phyloP scores from a whole-genome alignment of 2,329 filamentous ascomycete genomes.

The Aspergillus pseudoviridinutans region DNA sequence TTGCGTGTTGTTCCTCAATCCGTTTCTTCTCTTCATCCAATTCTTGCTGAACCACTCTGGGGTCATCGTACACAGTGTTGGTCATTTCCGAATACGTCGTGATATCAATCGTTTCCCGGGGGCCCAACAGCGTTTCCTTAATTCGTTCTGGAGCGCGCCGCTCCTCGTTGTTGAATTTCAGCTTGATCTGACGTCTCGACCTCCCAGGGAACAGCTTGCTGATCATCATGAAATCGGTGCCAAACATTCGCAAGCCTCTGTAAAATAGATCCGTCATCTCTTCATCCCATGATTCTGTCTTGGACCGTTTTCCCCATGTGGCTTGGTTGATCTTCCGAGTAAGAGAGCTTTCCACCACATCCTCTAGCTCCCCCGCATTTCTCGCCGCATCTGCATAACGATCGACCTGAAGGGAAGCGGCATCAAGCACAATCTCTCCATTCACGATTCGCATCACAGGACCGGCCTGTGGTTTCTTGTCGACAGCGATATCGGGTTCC shows the following conservation, averaged over 20 bases:
- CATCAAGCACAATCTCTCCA: slow-evolving; percentile 54
- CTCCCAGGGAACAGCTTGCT: slow-evolving; percentile 58
- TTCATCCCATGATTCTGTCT: slow-evolving; percentile 54
- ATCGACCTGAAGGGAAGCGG: slow-evolving; percentile 51
- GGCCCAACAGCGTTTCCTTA: slow-evolving; percentile 48
- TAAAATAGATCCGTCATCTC: slow-evolving; percentile 60
- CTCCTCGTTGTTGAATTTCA: slow-evolving; percentile 62
- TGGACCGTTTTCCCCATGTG: slow-evolving; percentile 48
- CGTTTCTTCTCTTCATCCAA: slow-evolving; percentile 43
- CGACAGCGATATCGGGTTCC: slow-evolving; percentile 16
- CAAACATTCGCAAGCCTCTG: slow-evolving; percentile 58
- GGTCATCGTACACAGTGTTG: slow-evolving; percentile 42
- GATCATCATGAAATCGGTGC: slow-evolving; percentile 63
- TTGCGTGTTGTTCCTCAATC: slow-evolving; percentile 45
- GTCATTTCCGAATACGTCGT: slow-evolving; percentile 45
- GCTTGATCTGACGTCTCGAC: slow-evolving; percentile 59
- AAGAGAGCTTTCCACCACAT: slow-evolving; percentile 45
- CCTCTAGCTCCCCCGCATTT: slow-evolving; percentile 44
- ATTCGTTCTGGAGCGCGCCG: slow-evolving; percentile 52
- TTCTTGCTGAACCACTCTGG: slow-evolving; percentile 36
- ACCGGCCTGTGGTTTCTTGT: slow-evolving; percentile 32
- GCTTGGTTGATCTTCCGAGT: slow-evolving; percentile 45
- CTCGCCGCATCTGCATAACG: slow-evolving; percentile 51
- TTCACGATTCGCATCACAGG: slow-evolving; percentile 53
- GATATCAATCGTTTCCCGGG: slow-evolving; percentile 42